Evolutionary conservation across 768 basidiomycete species (phyloP).

Genomic region (Leccinum imitatum): DNA sequence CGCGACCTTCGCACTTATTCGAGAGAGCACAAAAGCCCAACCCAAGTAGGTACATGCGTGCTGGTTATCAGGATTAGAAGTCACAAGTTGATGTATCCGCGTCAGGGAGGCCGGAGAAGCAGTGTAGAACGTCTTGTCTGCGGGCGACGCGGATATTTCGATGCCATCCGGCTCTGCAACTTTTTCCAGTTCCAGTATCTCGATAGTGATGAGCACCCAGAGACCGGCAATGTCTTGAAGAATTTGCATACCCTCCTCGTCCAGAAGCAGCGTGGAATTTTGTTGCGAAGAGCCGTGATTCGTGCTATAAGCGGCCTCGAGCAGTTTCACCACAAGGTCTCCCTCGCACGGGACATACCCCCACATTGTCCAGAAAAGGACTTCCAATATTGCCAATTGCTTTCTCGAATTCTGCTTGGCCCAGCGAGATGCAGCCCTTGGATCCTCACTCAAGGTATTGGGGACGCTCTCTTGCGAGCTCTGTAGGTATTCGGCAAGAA

Average conservation of each 20-base stretch:
- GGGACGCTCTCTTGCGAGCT: slow-evolving; percentile 54
- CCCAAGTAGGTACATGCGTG: slow-evolving; percentile 71
- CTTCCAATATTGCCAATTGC: slow-evolving; percentile 79
- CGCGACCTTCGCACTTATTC: slow-evolving; percentile 47
- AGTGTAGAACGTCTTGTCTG: slow-evolving; percentile 52
- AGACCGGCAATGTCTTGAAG: slow-evolving; percentile 66
- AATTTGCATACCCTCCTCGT: slow-evolving; percentile 69
- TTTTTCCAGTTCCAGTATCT: slow-evolving; percentile 77
- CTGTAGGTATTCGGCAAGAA: slow-evolving; percentile 58
- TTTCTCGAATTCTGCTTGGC: slow-evolving; percentile 74
- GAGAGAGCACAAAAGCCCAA: slow-evolving; percentile 83
- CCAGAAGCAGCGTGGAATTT: slow-evolving; percentile 63
- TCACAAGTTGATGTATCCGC: slow-evolving; percentile 67
- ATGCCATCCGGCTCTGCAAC: slow-evolving; percentile 52
- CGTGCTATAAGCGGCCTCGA: slow-evolving; percentile 62
- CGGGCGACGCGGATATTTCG: slow-evolving; percentile 52
- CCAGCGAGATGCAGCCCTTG: slow-evolving; percentile 60
- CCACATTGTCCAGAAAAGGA: slow-evolving; percentile 90
- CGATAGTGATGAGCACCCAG: slow-evolving; percentile 79
- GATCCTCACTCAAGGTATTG: slow-evolving; percentile 45
- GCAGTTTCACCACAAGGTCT: slow-evolving; percentile 58
- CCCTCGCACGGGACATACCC: slow-evolving; percentile 66
- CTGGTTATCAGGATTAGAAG: slow-evolving; percentile 57
- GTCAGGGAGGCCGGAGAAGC: slow-evolving; percentile 62
- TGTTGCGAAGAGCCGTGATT: slow-evolving; percentile 64